phyloP scores from a whole-genome alignment of 2,329 filamentous ascomycete species.

The Lecanoromycetidae sp. region DNA sequence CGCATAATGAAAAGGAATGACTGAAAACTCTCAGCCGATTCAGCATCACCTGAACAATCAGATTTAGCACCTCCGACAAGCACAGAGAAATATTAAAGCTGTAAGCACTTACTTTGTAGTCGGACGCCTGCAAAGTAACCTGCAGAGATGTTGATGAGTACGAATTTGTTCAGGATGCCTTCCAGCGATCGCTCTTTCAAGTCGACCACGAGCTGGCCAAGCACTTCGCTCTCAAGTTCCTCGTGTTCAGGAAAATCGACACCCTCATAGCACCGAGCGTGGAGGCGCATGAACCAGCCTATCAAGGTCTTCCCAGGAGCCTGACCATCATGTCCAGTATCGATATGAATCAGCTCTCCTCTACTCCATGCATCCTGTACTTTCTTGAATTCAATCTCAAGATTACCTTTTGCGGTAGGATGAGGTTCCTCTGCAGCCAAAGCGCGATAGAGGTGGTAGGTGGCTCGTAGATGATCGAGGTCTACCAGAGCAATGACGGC shows the following conservation, averaged over 20 bases:
- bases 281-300: slow-evolving; percentile 74
- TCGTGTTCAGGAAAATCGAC: slow-evolving; percentile 61
- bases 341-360: slow-evolving; percentile 37
- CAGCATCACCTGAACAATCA: slow-evolving; percentile 1
- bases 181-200: slow-evolving; percentile 57
- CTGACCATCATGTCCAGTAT: slow-evolving; percentile 25
- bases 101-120: slow-evolving; percentile 39
- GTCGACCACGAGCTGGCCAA: slow-evolving; percentile 62
- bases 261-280: slow-evolving; percentile 72
- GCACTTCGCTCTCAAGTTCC: slow-evolving; percentile 74
- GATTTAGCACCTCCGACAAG: neutral
- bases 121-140: slow-evolving; percentile 58
- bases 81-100: neutral
- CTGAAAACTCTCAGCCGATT: slow-evolving; percentile 18
- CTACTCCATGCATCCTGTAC: slow-evolving; percentile 46
- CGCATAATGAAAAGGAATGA: slow-evolving; percentile 52
- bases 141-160: slow-evolving; percentile 74
- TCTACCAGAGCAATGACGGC: slow-evolving; percentile 71
- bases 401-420: slow-evolving; percentile 60
- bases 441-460: slow-evolving; percentile 82
- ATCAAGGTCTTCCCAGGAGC: slow-evolving; percentile 49
- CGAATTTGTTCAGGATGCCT: slow-evolving; percentile 60
- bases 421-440: slow-evolving; percentile 63
- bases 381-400: slow-evolving; percentile 67
- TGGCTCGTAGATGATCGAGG: slow-evolving; percentile 66